Evolutionary conservation across 805 yeast species (phyloP), one percentile per base, ranked within the genome.

Genomic region (Candida sithepensis): DNA sequence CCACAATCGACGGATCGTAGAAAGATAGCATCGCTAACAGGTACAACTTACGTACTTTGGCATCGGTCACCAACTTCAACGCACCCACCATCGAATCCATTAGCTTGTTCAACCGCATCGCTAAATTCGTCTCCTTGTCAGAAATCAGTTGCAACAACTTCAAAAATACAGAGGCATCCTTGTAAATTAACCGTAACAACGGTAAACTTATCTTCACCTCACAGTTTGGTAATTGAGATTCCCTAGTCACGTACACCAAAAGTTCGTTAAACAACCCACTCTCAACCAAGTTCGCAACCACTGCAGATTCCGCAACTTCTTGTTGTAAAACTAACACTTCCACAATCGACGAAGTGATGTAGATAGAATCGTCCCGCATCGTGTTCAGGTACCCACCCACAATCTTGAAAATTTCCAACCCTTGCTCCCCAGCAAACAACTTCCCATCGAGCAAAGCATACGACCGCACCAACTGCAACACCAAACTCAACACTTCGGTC

Each of bases 281-380:
- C 44, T 66, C 65, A 9, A 74, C 60, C 10, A 77, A 45, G 28
- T 59, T 59, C 2, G 56, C 41, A 10, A 60, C 42, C 14, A 63
- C 46, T 5, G 44, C 39, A 1, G 60, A 55, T 3, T 46, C 38
- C 16, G 8, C 5, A 5, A 16, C 18, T 7, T 34, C 38, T 19
- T 60, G 60, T 44, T 65, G 64, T 39, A 80, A 59, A 3, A 78
- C 55, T 16, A 79, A 57, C 8, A 80, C 69, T 55, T 83, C 88
- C 60, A 81, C 55, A 20, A 75, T 59, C 12, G 85, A 74, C 2
- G 81, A 66, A 30, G 85, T 71, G 1, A 82, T 64, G 33, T 73
- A 78, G 43, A 81, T 71, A 0, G 88, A 68, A 65, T 87, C 96
- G 60, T 86, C 94, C 49, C 92, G 75, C 78, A 85, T 75, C 14